Evolutionary conservation across 78 protist genomes (phyloP).

Genomic region (Dictyostelium discoideum): dicty_2.7 NC_007089.4:3147001-3147500

Average conservation of each 20-base stretch:
- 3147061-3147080: constrained; percentile 45
- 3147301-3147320: background rate
- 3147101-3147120: constrained; percentile 52
- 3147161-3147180: constrained; percentile 24
- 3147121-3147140: constrained; percentile 54
- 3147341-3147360: too few relatives aligned
- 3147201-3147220: constrained; percentile 50
- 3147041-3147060: constrained; percentile 15
- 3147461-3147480: constrained; percentile 52
- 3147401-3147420: constrained; percentile 20
- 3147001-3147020: background rate
- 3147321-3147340: background rate
- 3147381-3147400: constrained; percentile 45
- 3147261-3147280: background rate
- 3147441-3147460: constrained; percentile 51
- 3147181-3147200: background rate
- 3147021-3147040: constrained; percentile 55
- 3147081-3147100: constrained; percentile 45
- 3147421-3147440: constrained; percentile 47
- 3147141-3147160: constrained; percentile 51
- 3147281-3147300: constrained; percentile 37
- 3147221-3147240: constrained; percentile 58
- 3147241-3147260: constrained; percentile 3
- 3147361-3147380: constrained; percentile 17
- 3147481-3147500: constrained; percentile 56